Evolutionary conservation across 2,329 filamentous ascomycete genomes (phyloP).

Genomic region (Penicillium sp.): DNA sequence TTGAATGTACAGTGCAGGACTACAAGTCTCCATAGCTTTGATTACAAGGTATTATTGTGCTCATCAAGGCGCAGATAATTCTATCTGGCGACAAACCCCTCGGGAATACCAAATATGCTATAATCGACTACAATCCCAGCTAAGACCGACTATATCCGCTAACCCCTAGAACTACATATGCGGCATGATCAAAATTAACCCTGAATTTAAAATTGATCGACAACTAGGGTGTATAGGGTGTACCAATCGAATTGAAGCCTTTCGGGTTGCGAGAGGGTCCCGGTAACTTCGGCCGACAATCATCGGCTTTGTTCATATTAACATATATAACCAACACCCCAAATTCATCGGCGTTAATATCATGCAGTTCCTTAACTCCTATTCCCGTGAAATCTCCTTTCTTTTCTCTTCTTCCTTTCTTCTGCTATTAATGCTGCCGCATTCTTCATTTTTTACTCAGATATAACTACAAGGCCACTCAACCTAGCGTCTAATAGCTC

Average conservation of each 20-base stretch:
- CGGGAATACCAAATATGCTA: neutral
- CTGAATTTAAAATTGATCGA: neutral
- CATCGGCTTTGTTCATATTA: neutral
- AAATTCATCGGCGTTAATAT: neutral
- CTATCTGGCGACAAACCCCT: neutral
- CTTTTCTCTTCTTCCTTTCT: neutral
- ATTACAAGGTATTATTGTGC: neutral
- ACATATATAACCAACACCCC: neutral
- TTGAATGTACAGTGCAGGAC: neutral
- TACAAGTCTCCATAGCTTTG: neutral
- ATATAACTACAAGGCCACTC: neutral
- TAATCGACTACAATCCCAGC: neutral
- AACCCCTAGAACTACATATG: neutral
- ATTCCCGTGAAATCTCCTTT: neutral
- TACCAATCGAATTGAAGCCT: neutral
- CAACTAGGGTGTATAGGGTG: neutral
- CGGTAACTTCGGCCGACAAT: neutral
- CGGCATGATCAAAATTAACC: neutral
- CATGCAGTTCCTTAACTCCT: neutral
- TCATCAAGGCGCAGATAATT: neutral
- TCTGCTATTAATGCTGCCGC: neutral
- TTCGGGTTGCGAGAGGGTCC: neutral
- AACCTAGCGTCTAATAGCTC: neutral
- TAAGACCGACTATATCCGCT: neutral
- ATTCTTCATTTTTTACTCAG: neutral